These are phyloP conservation scores for Vanrija sp. DNA, from an alignment of 1,284 basidiomycete species.

Conservation along the genomic window DNA sequence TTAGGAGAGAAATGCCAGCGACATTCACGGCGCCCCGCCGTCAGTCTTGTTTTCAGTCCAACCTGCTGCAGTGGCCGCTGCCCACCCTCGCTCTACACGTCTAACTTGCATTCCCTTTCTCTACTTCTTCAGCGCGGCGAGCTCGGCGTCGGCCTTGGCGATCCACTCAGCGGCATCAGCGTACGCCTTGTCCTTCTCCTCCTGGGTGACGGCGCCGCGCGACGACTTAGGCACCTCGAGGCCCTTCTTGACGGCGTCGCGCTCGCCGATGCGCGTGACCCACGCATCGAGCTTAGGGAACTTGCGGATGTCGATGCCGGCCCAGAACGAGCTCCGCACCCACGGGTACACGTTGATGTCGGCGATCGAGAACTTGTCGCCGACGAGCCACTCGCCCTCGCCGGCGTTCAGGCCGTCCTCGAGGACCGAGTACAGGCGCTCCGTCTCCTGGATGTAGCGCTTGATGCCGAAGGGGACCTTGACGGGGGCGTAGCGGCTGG, in stretches of 20 bases:
- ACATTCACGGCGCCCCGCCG: too few relatives aligned
- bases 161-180: slow-evolving; percentile 23
- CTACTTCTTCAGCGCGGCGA: slow-evolving; percentile 18
- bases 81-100: too few relatives aligned
- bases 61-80: too few relatives aligned
- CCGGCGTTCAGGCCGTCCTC: slow-evolving; percentile 60
- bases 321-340: slow-evolving; percentile 54
- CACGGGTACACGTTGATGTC: slow-evolving; percentile 51
- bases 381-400: slow-evolving; percentile 59
- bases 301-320: slow-evolving; percentile 56
- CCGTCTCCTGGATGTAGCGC: slow-evolving; percentile 72
- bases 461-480: slow-evolving; percentile 51
- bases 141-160: slow-evolving; percentile 28
- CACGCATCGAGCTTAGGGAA: slow-evolving; percentile 60
- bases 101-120: not conserved
- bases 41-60: too few relatives aligned
- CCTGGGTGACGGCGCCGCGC: slow-evolving; percentile 9
- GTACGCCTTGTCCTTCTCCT: slow-evolving; percentile 22
- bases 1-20: too few relatives aligned
- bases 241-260: slow-evolving; percentile 51
- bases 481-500: slow-evolving; percentile 45
- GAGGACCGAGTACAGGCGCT: slow-evolving; percentile 70
- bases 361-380: slow-evolving; percentile 62
- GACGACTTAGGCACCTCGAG: slow-evolving; percentile 34
- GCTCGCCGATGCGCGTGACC: slow-evolving; percentile 51